A percentile compares a stretch with the other conserved stretches of the same genome.
Conservation (phyloP, 495 filamentous ascomycete genomes). For the Immersiella caudata region DNA sequence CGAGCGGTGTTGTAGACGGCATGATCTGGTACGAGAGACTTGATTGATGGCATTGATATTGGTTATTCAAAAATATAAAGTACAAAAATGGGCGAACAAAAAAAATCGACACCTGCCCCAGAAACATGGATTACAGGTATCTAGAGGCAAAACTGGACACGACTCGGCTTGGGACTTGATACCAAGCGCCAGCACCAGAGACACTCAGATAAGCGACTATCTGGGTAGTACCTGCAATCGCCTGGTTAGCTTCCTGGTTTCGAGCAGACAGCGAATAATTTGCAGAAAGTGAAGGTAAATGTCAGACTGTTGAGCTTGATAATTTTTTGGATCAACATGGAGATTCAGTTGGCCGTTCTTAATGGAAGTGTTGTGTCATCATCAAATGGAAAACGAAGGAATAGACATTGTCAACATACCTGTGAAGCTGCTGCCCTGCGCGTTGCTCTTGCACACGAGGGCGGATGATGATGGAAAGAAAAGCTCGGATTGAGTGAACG, state of each 20-base stretch:
- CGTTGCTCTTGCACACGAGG: neutral
- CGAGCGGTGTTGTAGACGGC: slow-evolving; percentile 1
- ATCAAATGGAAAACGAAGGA: slow-evolving; percentile 27
- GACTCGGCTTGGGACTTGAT: neutral
- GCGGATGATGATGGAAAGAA: slow-evolving; percentile 1
- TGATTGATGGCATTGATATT: neutral
- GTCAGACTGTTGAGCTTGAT: slow-evolving; percentile 68
- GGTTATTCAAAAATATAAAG: neutral
- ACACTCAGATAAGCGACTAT: neutral
- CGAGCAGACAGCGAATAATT: slow-evolving; percentile 4
- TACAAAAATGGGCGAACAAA: neutral
- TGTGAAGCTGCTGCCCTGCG: neutral
- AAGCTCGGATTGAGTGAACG: neutral
- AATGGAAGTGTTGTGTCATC: slow-evolving; percentile 55
- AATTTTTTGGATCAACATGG: slow-evolving; percentile 56
- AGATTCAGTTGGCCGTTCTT: slow-evolving; percentile 64
- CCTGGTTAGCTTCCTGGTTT: slow-evolving; percentile 26
- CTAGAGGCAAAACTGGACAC: neutral
- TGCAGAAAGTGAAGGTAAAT: slow-evolving; percentile 17
- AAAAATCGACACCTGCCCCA: neutral
- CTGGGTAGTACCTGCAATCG: neutral
- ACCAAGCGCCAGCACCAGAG: neutral
- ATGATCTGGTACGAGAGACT: slow-evolving; percentile 17
- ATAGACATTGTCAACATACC: slow-evolving; percentile 15
- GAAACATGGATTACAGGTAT: too few species aligned